Conservation (phyloP, 768 basidiomycete genomes). For the Rhizopogon roseolus region DNA sequence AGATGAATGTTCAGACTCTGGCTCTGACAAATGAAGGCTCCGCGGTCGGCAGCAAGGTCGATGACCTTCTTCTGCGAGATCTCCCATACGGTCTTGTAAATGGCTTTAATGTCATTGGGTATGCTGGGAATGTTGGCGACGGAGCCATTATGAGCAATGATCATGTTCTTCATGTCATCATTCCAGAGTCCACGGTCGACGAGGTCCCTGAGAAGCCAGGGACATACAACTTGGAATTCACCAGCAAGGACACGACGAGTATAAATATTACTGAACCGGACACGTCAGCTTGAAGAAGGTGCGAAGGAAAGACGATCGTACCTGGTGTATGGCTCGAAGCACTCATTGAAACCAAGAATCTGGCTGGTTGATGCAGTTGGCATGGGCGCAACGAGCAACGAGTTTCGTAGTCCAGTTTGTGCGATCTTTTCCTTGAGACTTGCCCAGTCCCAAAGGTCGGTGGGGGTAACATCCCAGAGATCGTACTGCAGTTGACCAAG, state of each 20-base stretch:
- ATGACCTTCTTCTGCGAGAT: constrained; percentile 98
- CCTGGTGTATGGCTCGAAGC: constrained; percentile 98
- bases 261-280: constrained; percentile 82
- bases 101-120: constrained; percentile 88
- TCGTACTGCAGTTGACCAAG: constrained; percentile 91
- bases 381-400: constrained; percentile 93
- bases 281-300: constrained; percentile 4
- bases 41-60: constrained; percentile 97
- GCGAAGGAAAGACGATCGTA: constrained; percentile 23
- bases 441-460: constrained; percentile 92
- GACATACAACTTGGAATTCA: constrained; percentile 99
- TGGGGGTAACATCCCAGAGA: constrained; percentile 90
- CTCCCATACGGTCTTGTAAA: constrained; percentile 99
- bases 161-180: constrained; percentile 98
- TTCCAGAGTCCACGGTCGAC: constrained; percentile 95
- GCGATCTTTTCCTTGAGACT: constrained; percentile 83
- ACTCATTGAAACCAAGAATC: constrained; percentile 97
- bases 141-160: constrained; percentile 93
- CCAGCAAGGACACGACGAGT: constrained; percentile 98
- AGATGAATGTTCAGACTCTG: constrained; percentile 95
- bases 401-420: constrained; percentile 80
- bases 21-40: constrained; percentile 95
- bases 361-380: constrained; percentile 98
- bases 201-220: constrained; percentile 97
- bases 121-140: constrained; percentile 85